Conservation (phyloP, 768 basidiomycete genomes). For the Collybiopsis confluens region DNA sequence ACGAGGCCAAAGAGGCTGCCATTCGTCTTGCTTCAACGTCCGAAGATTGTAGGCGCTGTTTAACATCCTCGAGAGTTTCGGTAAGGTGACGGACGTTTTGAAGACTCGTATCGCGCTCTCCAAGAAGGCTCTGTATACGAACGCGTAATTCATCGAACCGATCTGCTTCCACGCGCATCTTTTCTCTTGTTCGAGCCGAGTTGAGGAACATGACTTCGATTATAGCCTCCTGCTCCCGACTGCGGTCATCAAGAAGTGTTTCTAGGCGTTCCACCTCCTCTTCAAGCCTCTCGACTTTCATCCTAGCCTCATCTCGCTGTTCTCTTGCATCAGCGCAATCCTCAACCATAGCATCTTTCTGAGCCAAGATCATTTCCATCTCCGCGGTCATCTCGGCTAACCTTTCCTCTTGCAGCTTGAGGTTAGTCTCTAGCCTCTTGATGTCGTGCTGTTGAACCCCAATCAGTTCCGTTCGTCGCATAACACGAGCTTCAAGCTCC, state of each 20-base stretch:
- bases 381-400: constrained; percentile 66
- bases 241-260: constrained; percentile 5
- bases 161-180: background rate
- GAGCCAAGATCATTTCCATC: constrained; percentile 56
- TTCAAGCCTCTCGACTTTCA: constrained; percentile 56
- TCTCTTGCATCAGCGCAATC: constrained; percentile 78
- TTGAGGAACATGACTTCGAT: constrained; percentile 9
- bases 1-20: constrained; percentile 22
- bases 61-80: constrained; percentile 12
- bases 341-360: constrained; percentile 80
- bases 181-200: constrained; percentile 4
- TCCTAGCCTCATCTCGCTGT: constrained; percentile 61
- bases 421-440: constrained; percentile 69
- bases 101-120: constrained; percentile 3
- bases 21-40: constrained; percentile 15
- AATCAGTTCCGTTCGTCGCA: constrained; percentile 68
- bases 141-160: constrained; percentile 24
- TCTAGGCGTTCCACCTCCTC: constrained; percentile 48
- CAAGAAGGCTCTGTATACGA: constrained; percentile 18
- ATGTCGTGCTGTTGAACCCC: constrained; percentile 79
- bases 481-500: constrained; percentile 62
- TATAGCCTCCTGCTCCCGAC: constrained; percentile 9
- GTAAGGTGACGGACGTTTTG: constrained; percentile 9
- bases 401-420: constrained; percentile 70
- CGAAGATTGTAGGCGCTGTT: constrained; percentile 9